Evolutionary conservation across 345 rosid genomes (phyloP), one percentile per base, ranked within the genome.

Genomic region (Murraya koenigii): DNA sequence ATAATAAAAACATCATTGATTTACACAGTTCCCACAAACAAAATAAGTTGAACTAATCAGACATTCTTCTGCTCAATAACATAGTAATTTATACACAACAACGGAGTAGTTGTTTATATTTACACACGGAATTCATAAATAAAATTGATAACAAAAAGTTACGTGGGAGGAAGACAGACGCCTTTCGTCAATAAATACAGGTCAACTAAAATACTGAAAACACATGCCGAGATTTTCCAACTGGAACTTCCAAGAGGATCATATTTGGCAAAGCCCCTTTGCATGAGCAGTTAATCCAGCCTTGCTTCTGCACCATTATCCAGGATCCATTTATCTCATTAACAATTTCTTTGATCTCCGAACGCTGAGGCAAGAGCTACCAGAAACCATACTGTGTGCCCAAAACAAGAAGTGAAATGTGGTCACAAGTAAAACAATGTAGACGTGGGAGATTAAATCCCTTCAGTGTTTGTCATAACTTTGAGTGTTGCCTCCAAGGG

Each of bases 401-500:
- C 11, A 17, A 20, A n/a, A 22, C 9, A 28, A n/a, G 20, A 19
- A 56, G 69, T 75, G 79, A 52, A 41, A 35, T 19, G 28, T 70
- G 47, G 23, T 59, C 4, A 41, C 66, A 39, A n/a, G 56, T 63
- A 49, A 22, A 33, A 70, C 25, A 44, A 56, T 30, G 2, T 44
- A 11, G 49, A 44, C 56, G 15, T 3, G 72, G 41, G 47, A 63
- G 75, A 73, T 49, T 8, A 36, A 49, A 47, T 30, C 39, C 64
- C 13, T 38, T 11, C 59, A 76, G 19, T 10, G 44, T 39, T n/a
- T 85, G 81, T 92, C 90, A 96, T 87, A 96, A 89, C 82, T 87
- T 96, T 3, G 99, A 86, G 79, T 84, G 88, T 39, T 82, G 91
- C 32, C 92, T 86, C 99, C 94, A 94, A 55, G 97, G 99, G 85